phyloP scores from a whole-genome alignment of 2,329 filamentous ascomycete genomes.

The Fusarium hostae region DNA sequence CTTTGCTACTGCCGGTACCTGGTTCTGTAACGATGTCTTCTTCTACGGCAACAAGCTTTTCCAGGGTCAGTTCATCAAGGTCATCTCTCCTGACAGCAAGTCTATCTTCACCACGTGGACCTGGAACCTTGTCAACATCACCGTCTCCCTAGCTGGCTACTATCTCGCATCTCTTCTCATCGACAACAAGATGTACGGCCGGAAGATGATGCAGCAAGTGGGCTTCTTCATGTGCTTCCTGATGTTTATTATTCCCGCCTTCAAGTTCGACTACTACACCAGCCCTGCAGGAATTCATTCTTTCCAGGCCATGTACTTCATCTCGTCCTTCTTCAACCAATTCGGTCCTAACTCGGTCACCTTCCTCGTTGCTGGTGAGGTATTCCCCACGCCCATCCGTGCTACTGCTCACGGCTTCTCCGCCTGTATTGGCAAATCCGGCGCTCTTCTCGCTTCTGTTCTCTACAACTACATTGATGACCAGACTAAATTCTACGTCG shows the following conservation, averaged over 20 bases:
- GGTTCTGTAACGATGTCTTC: conserved; percentile 98
- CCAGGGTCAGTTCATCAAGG: conserved; percentile 87
- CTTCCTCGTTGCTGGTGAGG: conserved; percentile 94
- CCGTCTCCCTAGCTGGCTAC: conserved; percentile 87
- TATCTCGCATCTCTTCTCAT: conserved; percentile 90
- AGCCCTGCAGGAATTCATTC: conserved; percentile 75
- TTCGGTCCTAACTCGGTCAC: conserved; percentile 97
- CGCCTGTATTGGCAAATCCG: conserved; percentile 89
- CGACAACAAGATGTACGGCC: conserved; percentile 95
- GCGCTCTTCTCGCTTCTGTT: conserved; percentile 86
- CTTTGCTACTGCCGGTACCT: conserved; percentile 85
- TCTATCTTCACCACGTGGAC: conserved; percentile 89
- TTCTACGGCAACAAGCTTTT: conserved; percentile 99
- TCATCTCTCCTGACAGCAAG: conserved; percentile 75
- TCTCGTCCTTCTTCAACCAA: conserved; percentile 99
- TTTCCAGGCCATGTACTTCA: conserved; percentile 99
- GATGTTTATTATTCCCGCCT: conserved; percentile 91
- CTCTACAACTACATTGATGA: conserved; percentile 95
- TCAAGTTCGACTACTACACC: conserved; percentile 88
- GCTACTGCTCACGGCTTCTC: conserved; percentile 95
- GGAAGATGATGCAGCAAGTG: conserved; percentile 95
- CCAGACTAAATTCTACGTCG: conserved; percentile 87
- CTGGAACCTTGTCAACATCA: conserved; percentile 92
- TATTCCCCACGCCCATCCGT: conserved; percentile 94
- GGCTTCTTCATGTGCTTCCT: conserved; percentile 95